phyloP scores from a whole-genome alignment of 169 alveolate species.

The Plasmodium inui region DNA sequence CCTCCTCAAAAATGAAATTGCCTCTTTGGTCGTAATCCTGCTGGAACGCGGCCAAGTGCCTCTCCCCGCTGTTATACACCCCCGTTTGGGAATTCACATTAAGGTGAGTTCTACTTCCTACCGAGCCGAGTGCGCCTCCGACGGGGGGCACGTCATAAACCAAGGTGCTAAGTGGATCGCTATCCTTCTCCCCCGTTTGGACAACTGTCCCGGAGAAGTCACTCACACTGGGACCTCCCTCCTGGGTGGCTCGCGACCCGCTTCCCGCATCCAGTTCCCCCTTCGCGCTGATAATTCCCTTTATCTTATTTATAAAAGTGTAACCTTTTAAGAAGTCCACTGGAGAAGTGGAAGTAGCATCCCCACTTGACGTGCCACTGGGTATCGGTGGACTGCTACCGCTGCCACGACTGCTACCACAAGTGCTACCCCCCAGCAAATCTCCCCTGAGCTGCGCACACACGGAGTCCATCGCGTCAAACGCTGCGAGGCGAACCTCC shows the following conservation, averaged over 20 bases:
- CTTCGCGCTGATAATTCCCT: neutral
- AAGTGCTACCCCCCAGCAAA: neutral
- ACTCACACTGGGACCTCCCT: neutral
- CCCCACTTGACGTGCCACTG: neutral
- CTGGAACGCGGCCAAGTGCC: neutral
- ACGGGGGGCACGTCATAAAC: neutral
- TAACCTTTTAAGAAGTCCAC: neutral
- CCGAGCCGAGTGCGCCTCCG: neutral
- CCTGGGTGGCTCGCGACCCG: neutral
- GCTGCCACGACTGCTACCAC: neutral
- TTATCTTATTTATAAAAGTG: neutral
- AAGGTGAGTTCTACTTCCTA: neutral
- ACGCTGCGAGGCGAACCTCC: constrained; percentile 67
- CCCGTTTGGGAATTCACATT: neutral
- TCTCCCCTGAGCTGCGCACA: constrained; percentile 24
- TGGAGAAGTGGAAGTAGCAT: neutral
- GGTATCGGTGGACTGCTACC: neutral
- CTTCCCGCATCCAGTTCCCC: neutral
- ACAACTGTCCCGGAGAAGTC: neutral
- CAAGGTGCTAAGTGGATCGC: neutral
- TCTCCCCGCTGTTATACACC: constrained; percentile 1
- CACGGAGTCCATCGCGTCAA: constrained; percentile 77
- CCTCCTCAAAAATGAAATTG: neutral
- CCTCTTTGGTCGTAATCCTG: neutral
- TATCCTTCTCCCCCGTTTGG: neutral